These are phyloP conservation scores for Ganoderma boninense DNA, from an alignment of 1,284 basidiomycete species.

Conservation along the genomic window DNA sequence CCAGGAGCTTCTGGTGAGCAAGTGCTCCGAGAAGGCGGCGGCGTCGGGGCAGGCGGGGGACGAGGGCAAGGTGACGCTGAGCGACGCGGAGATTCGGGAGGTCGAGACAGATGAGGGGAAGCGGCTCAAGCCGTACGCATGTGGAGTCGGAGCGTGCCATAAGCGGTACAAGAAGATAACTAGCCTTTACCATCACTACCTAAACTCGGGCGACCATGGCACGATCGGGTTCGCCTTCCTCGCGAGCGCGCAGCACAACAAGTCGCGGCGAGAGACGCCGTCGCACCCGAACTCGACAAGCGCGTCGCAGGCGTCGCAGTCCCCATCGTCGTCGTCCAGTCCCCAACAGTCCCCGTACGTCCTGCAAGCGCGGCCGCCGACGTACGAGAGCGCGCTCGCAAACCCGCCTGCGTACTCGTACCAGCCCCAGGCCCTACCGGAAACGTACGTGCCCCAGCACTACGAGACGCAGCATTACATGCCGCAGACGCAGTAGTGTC, in stretches of 20 bases:
- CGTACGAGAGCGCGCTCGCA: slow-evolving; percentile 54
- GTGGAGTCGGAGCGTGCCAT: slow-evolving; percentile 90
- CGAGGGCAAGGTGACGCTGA: slow-evolving; percentile 44
- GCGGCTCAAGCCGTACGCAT: slow-evolving; percentile 85
- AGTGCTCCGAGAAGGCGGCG: slow-evolving; percentile 49
- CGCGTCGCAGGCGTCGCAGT: slow-evolving; percentile 31
- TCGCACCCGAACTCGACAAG: slow-evolving; percentile 31
- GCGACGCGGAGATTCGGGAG: slow-evolving; percentile 74
- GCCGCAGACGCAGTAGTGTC: background rate
- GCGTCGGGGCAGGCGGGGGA: slow-evolving; percentile 37
- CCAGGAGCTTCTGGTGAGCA: slow-evolving; percentile 70
- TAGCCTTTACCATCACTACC: slow-evolving; percentile 94
- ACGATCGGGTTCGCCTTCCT: slow-evolving; percentile 86
- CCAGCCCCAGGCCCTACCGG: too few species aligned
- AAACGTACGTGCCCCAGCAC: slow-evolving; percentile 18
- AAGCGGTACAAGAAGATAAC: slow-evolving; percentile 99
- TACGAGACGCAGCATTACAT: slow-evolving; percentile 20
- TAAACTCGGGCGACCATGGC: slow-evolving; percentile 96
- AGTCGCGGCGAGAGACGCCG: slow-evolving; percentile 40
- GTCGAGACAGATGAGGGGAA: slow-evolving; percentile 87
- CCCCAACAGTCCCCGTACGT: slow-evolving; percentile 16
- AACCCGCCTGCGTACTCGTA: slow-evolving; percentile 53
- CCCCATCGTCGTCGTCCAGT: slow-evolving; percentile 30
- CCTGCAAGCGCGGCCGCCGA: slow-evolving; percentile 38
- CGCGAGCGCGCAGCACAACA: slow-evolving; percentile 63